A percentile compares a stretch with the other conserved stretches of the same genome.
Conservation (phyloP, 257 asterid genomes). For the Cordia subcordata region DNA sequence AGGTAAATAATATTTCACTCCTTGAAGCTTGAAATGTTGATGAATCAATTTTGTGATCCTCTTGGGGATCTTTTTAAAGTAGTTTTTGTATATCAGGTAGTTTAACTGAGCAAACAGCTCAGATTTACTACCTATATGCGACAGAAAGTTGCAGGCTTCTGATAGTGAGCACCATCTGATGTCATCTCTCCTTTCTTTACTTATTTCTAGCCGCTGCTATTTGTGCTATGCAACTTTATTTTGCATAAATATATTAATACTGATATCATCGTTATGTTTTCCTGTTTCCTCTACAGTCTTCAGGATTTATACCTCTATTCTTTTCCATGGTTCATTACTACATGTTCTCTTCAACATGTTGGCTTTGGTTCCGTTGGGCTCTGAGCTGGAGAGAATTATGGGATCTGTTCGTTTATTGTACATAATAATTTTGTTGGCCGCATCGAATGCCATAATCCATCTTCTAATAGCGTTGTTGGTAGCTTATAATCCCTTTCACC, state of each 20-base stretch:
- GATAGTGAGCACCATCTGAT: no score
- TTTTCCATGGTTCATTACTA: slow-evolving; percentile 87
- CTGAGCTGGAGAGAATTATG: slow-evolving; percentile 97
- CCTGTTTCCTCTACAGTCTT: slow-evolving; percentile 50
- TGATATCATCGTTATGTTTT: neutral
- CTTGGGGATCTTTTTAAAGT: no score
- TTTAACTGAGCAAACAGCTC: no score
- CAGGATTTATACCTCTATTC: slow-evolving; percentile 72
- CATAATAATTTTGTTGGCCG: slow-evolving; percentile 56
- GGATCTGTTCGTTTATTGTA: slow-evolving; percentile 85
- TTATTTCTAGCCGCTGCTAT: no score
- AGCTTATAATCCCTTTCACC: slow-evolving; percentile 56
- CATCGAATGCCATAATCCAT: slow-evolving; percentile 81
- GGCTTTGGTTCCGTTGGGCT: slow-evolving; percentile 96
- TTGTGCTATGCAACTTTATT: no score
- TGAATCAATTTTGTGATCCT: no score
- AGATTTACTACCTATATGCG: no score
- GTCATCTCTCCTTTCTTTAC: no score
- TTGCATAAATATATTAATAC: neutral
- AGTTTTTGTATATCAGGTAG: no score
- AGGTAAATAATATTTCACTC: no score
- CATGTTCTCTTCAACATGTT: slow-evolving; percentile 94
- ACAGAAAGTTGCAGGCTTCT: no score
- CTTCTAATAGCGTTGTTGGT: slow-evolving; percentile 57
- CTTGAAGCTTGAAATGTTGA: no score